Conservation (phyloP, 2,329 filamentous ascomycete species). For the Pseudogymnoascus sp. region DNA sequence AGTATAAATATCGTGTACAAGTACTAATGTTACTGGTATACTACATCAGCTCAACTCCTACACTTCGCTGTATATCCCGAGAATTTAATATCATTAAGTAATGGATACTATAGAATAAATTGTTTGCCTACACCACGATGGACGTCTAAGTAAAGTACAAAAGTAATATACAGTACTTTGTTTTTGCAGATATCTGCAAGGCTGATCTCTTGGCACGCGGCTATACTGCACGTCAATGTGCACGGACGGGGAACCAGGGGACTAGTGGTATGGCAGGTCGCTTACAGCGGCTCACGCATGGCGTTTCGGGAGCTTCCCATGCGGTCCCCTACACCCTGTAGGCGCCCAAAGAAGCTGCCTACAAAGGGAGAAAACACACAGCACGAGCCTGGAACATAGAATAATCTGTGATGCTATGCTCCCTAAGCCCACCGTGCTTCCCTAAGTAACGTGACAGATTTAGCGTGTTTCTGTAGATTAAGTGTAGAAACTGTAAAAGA, state of each 20-base stretch:
- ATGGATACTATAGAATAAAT: not conserved
- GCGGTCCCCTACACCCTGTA: not conserved
- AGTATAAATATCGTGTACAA: too few relatives aligned
- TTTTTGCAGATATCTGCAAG: not conserved
- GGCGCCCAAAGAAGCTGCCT: not conserved
- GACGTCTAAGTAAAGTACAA: not conserved
- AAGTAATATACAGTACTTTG: not conserved
- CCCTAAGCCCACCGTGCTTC: not conserved
- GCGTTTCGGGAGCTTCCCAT: not conserved
- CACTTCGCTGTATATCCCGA: too few relatives aligned
- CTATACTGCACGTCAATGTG: not conserved
- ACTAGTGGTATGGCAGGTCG: not conserved
- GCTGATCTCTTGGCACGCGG: constrained; percentile 1
- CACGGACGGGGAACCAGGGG: not conserved
- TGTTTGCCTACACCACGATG: not conserved
- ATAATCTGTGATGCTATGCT: not conserved
- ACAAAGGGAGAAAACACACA: not conserved
- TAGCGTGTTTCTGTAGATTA: not conserved
- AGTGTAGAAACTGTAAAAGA: not conserved
- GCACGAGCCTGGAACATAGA: not conserved
- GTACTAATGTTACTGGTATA: too few relatives aligned
- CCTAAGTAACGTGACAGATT: not conserved
- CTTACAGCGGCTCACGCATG: not conserved
- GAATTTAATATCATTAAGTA: not conserved
- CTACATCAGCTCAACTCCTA: too few relatives aligned